Conservation (phyloP, 768 basidiomycete species). For the Amanita rubescens region DNA sequence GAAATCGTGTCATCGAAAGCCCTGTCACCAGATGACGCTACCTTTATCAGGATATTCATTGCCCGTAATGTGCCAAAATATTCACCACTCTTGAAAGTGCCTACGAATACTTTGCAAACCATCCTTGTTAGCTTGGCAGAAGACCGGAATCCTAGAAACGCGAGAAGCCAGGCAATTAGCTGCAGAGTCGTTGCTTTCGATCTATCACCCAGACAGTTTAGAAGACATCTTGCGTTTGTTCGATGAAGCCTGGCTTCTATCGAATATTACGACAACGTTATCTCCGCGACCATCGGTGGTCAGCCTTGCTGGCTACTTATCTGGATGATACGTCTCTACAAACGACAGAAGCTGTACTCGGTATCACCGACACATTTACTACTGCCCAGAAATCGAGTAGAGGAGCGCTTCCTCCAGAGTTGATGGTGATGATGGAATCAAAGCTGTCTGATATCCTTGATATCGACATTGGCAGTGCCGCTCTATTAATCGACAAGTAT, state of each 20-base stretch:
- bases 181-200: slow-evolving; percentile 87
- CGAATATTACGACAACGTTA: slow-evolving; percentile 83
- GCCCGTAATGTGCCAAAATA: slow-evolving; percentile 97
- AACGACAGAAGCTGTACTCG: slow-evolving; percentile 54
- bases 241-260: slow-evolving; percentile 79
- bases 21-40: slow-evolving; percentile 55
- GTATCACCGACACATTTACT: slow-evolving; percentile 54
- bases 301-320: slow-evolving; percentile 62
- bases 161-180: slow-evolving; percentile 94
- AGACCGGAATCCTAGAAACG: slow-evolving; percentile 67
- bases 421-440: slow-evolving; percentile 44
- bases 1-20: slow-evolving; percentile 60
- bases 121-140: slow-evolving; percentile 74
- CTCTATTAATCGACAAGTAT: slow-evolving; percentile 62
- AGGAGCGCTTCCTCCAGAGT: slow-evolving; percentile 45
- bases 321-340: slow-evolving; percentile 65
- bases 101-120: slow-evolving; percentile 60
- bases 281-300: slow-evolving; percentile 71
- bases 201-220: slow-evolving; percentile 78
- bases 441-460: slow-evolving; percentile 62
- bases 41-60: slow-evolving; percentile 91
- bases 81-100: slow-evolving; percentile 71
- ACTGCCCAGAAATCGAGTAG: slow-evolving; percentile 39
- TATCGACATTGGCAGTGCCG: slow-evolving; percentile 57
- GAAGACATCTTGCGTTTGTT: slow-evolving; percentile 64